Base-by-base conservation (phyloP, 2,329 filamentous ascomycete species). In the Grosmannia clavigera region DNA sequence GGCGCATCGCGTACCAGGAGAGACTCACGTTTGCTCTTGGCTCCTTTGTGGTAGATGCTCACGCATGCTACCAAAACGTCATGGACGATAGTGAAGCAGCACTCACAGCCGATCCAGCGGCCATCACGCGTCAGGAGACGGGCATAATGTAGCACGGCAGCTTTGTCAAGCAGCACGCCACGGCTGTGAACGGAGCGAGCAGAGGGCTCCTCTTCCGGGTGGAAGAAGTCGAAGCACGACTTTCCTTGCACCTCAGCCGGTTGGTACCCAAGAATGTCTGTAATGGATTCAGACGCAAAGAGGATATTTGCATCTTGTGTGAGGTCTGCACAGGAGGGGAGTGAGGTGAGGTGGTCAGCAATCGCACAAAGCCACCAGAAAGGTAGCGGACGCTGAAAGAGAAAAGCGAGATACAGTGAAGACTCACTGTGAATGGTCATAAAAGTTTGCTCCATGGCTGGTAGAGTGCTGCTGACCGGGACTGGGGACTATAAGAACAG, bases 1-100 rank as follows among this genome's bases (percentile, higher is more conserved):
- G 19, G 16, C 16, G 7, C 4, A 46, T 46, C 29, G 25, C 46
- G 55, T 6, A 35, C 10, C 10, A 12, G 22, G 22, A 7, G n/a
- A 12, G 16, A 78, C 88, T 73, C 78, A 94, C 90, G 85, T 68
- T 90, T 81, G 67, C 87, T 92, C 68, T 82, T 86, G 63, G 79
- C 78, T 29, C 85, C 84, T 59, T 79, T 76, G 58, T 79, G 78
- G 70, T 94, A 95, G 64, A 94, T 81, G 68, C 87, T 91, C 14
- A 86, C 92, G 68, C 88, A 91, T 50, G 88, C 89, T 56, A 95
- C 88, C 72, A 95, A 77, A 27, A 94, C 88, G 78, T 95, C 87
- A 71, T 95, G 88, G 52, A 95, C 90, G 51, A 95, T 79, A 5
- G 90, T 94, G 70, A 95, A 95, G 71, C 90, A 91, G 72, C 89